Conservation (phyloP, 305 asterid species). For the Solanum hybrid region DNA sequence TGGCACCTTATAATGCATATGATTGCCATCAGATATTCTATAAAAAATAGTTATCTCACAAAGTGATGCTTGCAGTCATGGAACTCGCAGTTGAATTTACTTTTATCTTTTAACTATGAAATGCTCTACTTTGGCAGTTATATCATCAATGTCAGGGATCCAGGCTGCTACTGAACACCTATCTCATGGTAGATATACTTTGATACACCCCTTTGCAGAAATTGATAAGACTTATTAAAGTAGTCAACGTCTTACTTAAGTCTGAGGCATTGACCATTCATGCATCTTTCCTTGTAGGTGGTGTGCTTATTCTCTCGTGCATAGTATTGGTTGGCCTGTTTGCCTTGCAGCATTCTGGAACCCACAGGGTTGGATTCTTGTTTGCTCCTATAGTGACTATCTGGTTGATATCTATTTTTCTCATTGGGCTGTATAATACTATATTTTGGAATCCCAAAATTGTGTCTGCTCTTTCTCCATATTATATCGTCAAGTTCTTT, state of each 20-base stretch:
- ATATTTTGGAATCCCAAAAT: constrained; percentile 77
- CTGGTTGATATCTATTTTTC: constrained; percentile 77
- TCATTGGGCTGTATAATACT: constrained; percentile 70
- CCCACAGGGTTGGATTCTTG: constrained; percentile 81
- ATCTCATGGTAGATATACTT: constrained; percentile 8
- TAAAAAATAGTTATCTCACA: neutral
- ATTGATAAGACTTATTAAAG: neutral
- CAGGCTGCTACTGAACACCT: constrained; percentile 7
- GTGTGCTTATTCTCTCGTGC: constrained; percentile 51
- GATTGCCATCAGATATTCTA: neutral
- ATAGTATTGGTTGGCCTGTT: constrained; percentile 80
- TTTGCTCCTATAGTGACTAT: constrained; percentile 87
- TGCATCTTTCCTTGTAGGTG: constrained; percentile 37
- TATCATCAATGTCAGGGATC: constrained; percentile 14
- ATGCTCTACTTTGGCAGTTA: constrained; percentile 10
- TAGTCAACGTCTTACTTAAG: neutral
- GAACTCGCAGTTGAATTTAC: neutral
- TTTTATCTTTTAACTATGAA: neutral
- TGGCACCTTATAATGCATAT: neutral
- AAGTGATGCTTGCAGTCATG: neutral
- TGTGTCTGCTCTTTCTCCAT: constrained; percentile 80
- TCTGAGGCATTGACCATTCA: neutral
- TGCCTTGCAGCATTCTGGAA: constrained; percentile 94
- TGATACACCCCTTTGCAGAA: neutral
- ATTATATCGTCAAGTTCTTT: constrained; percentile 67